Percentiles rank a stretch among this genome's conserved stretches.
Conservation (phyloP, 2,329 filamentous ascomycete species). For the Phaeophleospora eucalypticola region DNA sequence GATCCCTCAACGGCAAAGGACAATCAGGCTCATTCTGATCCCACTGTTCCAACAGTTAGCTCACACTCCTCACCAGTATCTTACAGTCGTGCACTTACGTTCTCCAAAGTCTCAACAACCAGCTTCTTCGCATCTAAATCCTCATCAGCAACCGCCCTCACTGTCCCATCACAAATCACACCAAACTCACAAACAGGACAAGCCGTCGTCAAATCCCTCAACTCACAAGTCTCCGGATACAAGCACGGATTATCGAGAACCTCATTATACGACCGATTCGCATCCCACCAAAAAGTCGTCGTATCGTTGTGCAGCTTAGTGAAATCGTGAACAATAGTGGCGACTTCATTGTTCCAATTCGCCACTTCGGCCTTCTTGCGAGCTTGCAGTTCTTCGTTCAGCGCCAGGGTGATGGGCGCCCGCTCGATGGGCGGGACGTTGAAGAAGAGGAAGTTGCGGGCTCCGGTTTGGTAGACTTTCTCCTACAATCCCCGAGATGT, state of each 20-base stretch:
- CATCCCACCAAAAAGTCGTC: conserved; percentile 4
- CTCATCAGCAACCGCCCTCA: background rate
- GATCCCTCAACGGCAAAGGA: background rate
- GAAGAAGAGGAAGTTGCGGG: conserved; percentile 49
- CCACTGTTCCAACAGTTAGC: no score
- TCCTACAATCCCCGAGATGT: conserved; percentile 20
- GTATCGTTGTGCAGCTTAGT: conserved; percentile 3
- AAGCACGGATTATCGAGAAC: conserved; percentile 1
- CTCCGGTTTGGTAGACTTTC: conserved; percentile 43
- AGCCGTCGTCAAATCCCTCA: conserved; percentile 1
- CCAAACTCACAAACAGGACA: conserved; percentile 1
- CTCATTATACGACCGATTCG: background rate
- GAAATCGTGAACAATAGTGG: conserved; percentile 2
- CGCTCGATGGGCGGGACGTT: conserved; percentile 49
- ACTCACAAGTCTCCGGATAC: background rate
- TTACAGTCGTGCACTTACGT: background rate
- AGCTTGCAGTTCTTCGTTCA: conserved; percentile 21
- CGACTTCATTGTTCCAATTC: conserved; percentile 1
- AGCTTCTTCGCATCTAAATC: background rate
- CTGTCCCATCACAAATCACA: background rate
- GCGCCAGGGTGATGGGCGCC: conserved; percentile 13
- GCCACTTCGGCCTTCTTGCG: background rate
- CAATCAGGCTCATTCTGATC: background rate
- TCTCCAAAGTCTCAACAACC: background rate
- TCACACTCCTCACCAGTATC: no score